Evolutionary conservation across 2,329 filamentous ascomycete species (phyloP).

Genomic region (Colletotrichum zoysiae): DNA sequence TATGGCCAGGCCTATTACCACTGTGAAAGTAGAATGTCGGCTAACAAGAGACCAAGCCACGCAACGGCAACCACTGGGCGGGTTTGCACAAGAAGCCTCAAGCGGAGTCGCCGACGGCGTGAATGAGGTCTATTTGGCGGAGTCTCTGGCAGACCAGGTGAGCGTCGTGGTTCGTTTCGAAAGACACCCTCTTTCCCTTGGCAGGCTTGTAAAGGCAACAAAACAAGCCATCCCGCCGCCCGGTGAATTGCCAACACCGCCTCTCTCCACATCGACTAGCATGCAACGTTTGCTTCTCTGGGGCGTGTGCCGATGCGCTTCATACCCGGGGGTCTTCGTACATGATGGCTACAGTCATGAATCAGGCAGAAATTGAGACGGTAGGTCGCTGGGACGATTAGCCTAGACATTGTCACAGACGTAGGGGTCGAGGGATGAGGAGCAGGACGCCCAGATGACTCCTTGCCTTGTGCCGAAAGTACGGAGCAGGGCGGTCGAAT

Average conservation of each 20-base stretch:
- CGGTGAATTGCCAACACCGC: constrained; percentile 5
- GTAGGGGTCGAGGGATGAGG: constrained; percentile 3
- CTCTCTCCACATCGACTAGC: background rate
- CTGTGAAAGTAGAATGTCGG: background rate
- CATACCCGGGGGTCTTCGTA: constrained; percentile 11
- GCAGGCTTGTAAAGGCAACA: constrained; percentile 1
- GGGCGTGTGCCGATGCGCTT: constrained; percentile 12
- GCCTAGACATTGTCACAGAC: constrained; percentile 1
- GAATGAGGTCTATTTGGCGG: constrained; percentile 10
- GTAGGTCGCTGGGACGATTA: constrained; percentile 10
- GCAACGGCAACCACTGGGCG: constrained; percentile 3
- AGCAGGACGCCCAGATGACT: constrained; percentile 5
- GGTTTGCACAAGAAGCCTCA: constrained; percentile 20
- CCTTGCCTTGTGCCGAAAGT: constrained; percentile 16
- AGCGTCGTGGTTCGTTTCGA: constrained; percentile 10
- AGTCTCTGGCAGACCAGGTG: constrained; percentile 11
- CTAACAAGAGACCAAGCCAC: constrained; percentile 15
- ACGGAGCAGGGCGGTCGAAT: constrained; percentile 22
- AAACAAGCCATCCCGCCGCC: constrained; percentile 20
- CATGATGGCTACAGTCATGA: constrained; percentile 15
- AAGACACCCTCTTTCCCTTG: constrained; percentile 12
- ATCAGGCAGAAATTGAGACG: constrained; percentile 20
- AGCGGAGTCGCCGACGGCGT: constrained; percentile 12
- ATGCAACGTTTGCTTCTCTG: background rate
- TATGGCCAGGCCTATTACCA: background rate